These are phyloP conservation scores for Syzygium aromaticum DNA, from an alignment of 345 rosid genomes.

Conservation along the genomic window DNA sequence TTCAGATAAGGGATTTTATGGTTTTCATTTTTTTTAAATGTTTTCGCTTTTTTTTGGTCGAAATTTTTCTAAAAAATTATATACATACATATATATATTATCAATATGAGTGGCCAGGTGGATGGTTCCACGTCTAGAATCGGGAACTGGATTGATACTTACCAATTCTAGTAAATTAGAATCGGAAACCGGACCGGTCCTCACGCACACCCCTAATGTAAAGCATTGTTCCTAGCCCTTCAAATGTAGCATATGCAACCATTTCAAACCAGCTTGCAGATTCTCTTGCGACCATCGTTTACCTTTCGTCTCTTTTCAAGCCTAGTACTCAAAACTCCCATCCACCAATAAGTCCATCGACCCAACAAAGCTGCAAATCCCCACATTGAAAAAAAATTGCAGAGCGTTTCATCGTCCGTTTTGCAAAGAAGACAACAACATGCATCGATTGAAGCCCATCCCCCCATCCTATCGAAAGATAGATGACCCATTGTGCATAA, in stretches of 20 bases:
- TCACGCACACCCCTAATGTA: background rate
- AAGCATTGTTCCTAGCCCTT: background rate
- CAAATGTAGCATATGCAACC: background rate
- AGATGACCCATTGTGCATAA: background rate
- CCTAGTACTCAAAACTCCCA: background rate
- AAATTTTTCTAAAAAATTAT: too few species aligned
- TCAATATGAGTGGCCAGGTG: too few species aligned
- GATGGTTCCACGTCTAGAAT: too few species aligned
- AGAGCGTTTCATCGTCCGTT: background rate
- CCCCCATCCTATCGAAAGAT: background rate
- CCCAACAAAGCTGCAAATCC: background rate
- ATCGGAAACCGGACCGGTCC: too few species aligned
- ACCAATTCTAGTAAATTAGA: too few species aligned
- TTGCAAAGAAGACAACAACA: background rate
- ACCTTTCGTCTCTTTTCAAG: background rate
- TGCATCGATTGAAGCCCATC: background rate
- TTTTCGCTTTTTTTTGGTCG: too few species aligned
- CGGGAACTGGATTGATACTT: too few species aligned
- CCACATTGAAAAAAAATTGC: background rate
- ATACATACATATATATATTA: too few species aligned
- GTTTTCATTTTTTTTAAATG: too few species aligned
- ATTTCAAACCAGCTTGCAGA: background rate
- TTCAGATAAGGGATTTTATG: too few species aligned
- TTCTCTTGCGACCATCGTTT: background rate
- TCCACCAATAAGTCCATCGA: background rate